These are phyloP conservation scores for Exophiala lecanii-corni DNA, from an alignment of 2,329 filamentous ascomycete genomes.

Conservation along the genomic window DNA sequence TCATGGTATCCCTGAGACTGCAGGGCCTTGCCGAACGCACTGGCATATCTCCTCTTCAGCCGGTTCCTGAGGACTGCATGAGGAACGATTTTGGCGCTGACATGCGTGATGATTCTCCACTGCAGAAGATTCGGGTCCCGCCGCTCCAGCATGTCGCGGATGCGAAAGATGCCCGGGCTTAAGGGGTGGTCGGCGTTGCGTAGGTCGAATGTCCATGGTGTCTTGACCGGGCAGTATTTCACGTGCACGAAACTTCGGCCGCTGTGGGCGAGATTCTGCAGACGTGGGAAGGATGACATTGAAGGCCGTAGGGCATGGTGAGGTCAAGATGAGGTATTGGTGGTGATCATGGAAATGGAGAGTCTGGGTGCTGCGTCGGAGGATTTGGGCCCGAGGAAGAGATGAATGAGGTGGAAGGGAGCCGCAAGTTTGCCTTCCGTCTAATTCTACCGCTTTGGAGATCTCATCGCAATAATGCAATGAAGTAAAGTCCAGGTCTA, in stretches of 20 bases:
- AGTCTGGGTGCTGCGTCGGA: no score
- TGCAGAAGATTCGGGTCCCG: constrained; percentile 43
- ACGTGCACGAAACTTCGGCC: neutral
- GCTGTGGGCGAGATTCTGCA: neutral
- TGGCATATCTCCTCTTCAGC: constrained; percentile 39
- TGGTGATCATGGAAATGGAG: neutral
- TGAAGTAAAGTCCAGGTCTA: no score
- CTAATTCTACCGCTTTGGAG: no score
- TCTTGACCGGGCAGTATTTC: neutral
- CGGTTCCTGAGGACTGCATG: constrained; percentile 47
- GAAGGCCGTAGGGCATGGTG: neutral
- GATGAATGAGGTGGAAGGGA: no score
- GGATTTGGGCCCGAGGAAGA: no score
- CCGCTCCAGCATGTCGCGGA: constrained; percentile 33
- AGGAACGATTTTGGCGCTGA: constrained; percentile 26
- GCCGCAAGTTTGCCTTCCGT: no score
- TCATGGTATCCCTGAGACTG: constrained; percentile 39
- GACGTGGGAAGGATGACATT: neutral
- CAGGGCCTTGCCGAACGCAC: constrained; percentile 45
- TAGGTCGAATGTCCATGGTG: constrained; percentile 18
- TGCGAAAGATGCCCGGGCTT: constrained; percentile 30
- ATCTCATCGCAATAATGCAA: no score
- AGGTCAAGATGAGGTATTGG: neutral
- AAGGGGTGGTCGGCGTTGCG: constrained; percentile 31
- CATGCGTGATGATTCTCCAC: constrained; percentile 40